Evolutionary conservation across 2,329 filamentous ascomycete species (phyloP), one percentile per base, ranked within the genome.

Genomic region (Colletotrichum paranaense): DNA sequence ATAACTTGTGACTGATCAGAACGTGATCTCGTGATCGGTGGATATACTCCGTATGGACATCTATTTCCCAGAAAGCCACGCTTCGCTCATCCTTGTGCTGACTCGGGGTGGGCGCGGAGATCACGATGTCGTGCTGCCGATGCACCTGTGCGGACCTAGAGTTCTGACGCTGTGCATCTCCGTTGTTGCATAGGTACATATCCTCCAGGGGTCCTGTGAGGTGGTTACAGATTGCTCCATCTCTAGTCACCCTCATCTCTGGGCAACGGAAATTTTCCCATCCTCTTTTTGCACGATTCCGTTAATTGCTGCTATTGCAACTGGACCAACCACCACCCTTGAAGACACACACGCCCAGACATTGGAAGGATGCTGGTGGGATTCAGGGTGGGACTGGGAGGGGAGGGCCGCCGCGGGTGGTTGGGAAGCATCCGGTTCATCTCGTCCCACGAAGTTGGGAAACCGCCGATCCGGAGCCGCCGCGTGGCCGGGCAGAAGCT

Each of bases 41-140:
- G 56, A 24, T 60, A 62, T 53, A 12, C 32, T 35, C 32, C 32
- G 32, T 35, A 62, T 53, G 35, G 52, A 64, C 7, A 65, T 57
- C 32, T 46, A 19, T 30, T 35, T 38, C n/a, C 26, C 30, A 35
- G n/a, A 24, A 63, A 24, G 14, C 22, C 8, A 72, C 28, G 49
- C 46, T 63, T 57, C 22, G 28, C 35, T 59, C 38, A 59, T 46
- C 64, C 55, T 59, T 28, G 53, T 26, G 28, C 62, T 73, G 71
- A 73, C 71, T 71, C 67, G 62, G 52, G 22, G 38, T 42, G 38
- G 52, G 62, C 62, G 42, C 42, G 67, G 60, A 73, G 71, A 73
- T 73, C 67, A 66, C 58, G 67, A 73, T 73, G 67, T 73, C 71
- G 71, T 73, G 67, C 67, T 60, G 71, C 55, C 35, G 64, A 49